These are phyloP conservation scores for Cordyceps sp. DNA, from an alignment of 2,329 filamentous ascomycete species.

Conservation along the genomic window DNA sequence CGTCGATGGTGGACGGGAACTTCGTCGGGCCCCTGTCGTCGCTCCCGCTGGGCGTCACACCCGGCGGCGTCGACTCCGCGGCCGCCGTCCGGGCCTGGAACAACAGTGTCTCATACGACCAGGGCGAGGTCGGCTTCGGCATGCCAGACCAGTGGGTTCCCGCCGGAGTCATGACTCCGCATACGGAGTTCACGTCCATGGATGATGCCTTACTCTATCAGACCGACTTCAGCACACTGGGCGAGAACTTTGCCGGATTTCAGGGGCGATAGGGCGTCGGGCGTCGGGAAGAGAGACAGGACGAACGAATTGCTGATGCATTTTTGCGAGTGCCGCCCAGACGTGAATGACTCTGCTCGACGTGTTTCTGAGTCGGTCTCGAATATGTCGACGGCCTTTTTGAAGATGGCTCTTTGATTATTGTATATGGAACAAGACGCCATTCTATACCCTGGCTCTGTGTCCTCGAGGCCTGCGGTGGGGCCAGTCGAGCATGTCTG, in stretches of 20 bases:
- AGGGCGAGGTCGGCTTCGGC: conserved; percentile 6
- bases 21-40: conserved; percentile 4
- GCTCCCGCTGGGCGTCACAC: conserved; percentile 5
- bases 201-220: conserved; percentile 8
- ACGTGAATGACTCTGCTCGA: no score
- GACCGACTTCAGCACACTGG: conserved; percentile 6
- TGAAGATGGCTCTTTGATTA: no score
- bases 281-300: no score
- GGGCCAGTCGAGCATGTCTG: no score
- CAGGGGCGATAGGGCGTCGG: not conserved
- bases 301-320: no score
- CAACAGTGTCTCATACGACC: conserved; percentile 9
- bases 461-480: no score
- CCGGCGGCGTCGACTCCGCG: conserved; percentile 3
- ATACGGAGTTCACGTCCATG: conserved; percentile 7
- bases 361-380: no score
- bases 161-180: conserved; percentile 8
- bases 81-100: conserved; percentile 14
- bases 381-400: no score
- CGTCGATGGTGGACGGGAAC: conserved; percentile 5
- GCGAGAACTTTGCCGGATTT: conserved; percentile 9
- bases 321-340: no score
- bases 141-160: conserved; percentile 9
- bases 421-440: no score
- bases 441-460: no score